Evolutionary conservation across 257 asterid genomes (phyloP).

Genomic region (Apocynum venetum): DNA sequence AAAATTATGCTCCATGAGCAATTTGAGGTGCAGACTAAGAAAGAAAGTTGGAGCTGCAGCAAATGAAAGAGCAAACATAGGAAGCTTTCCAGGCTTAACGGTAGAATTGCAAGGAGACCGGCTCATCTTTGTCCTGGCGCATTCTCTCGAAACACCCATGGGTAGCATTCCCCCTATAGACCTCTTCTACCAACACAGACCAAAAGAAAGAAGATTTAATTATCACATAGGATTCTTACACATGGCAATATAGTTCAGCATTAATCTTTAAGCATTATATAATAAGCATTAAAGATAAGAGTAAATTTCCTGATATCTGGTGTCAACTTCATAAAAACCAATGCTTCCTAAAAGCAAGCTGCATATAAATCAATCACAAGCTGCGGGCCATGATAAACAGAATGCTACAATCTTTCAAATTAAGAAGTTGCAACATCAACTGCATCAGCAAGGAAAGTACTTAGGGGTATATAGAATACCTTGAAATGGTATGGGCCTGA

Average conservation of each 20-base stretch:
- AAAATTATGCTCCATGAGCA: slow-evolving; percentile 40
- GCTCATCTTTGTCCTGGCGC: slow-evolving; percentile 28
- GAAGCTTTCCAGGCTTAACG: slow-evolving; percentile 33
- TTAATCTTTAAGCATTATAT: neutral
- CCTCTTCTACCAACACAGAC: slow-evolving; percentile 47
- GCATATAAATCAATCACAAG: neutral
- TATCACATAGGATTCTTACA: slow-evolving; percentile 11
- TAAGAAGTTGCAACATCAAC: slow-evolving; percentile 9
- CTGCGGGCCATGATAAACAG: neutral
- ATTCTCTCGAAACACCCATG: slow-evolving; percentile 44
- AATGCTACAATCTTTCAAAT: neutral
- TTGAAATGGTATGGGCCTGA: slow-evolving; percentile 34
- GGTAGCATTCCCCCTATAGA: slow-evolving; percentile 40
- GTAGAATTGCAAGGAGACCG: slow-evolving; percentile 38
- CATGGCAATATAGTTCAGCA: slow-evolving; percentile 7
- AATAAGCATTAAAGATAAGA: neutral
- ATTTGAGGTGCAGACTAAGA: slow-evolving; percentile 36
- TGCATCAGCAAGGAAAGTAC: slow-evolving; percentile 7
- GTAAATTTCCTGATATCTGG: neutral
- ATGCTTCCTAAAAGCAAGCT: neutral
- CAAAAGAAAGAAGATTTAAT: slow-evolving; percentile 16
- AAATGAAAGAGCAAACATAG: slow-evolving; percentile 46
- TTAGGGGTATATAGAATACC: slow-evolving; percentile 42
- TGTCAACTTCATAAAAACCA: neutral
- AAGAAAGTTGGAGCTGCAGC: slow-evolving; percentile 48